phyloP scores from a whole-genome alignment of 176 grass and related monocot species.

The Secale cereale region DNA sequence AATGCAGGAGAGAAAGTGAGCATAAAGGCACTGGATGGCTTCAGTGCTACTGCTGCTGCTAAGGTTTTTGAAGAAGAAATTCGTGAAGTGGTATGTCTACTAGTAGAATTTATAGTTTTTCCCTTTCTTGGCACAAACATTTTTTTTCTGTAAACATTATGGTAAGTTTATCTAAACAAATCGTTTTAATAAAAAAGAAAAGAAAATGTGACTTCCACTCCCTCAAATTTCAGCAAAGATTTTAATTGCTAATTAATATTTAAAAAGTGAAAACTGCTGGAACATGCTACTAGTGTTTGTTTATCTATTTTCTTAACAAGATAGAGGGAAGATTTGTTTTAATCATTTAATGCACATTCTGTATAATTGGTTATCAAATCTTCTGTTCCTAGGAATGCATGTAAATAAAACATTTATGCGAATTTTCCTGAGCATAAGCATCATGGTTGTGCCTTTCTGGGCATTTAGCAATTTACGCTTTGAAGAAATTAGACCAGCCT shows the following conservation, averaged over 20 bases:
- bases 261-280: neutral
- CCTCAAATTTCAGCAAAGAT: constrained; percentile 3
- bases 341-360: neutral
- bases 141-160: neutral
- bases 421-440: neutral
- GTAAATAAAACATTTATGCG: neutral
- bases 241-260: neutral
- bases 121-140: neutral
- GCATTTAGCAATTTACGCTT: neutral
- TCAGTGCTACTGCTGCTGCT: constrained; percentile 67
- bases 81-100: constrained; percentile 69
- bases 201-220: neutral
- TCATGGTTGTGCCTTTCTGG: neutral
- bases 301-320: neutral
- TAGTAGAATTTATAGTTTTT: neutral
- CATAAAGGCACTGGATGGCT: constrained; percentile 54
- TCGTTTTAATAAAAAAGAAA: neutral
- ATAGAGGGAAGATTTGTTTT: neutral
- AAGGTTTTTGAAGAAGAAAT: constrained; percentile 93
- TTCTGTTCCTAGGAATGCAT: neutral
- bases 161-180: constrained; percentile 18
- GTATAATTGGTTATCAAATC: neutral
- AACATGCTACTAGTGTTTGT: neutral
- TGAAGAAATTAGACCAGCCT: neutral
- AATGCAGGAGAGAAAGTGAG: constrained; percentile 46